Evolutionary conservation across 2,329 filamentous ascomycete genomes (phyloP).

Genomic region (Thielaviopsis cerberus): DNA sequence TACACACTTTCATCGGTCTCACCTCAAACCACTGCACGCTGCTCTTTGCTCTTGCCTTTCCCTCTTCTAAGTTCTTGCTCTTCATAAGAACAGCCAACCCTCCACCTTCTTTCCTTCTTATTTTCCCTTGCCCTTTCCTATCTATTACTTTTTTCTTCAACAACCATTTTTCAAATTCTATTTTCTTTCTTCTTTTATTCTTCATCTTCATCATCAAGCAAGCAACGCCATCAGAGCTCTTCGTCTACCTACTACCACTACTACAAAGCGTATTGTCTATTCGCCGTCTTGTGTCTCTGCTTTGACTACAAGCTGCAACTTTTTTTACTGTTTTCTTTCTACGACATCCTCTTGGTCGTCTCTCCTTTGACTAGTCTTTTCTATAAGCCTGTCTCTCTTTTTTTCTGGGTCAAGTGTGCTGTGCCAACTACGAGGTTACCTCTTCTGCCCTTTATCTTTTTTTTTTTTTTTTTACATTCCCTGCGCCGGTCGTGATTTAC

Average conservation of each 20-base stretch:
- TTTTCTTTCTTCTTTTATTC: neutral
- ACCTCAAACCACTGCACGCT: neutral
- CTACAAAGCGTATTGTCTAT: neutral
- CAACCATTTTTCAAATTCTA: conserved; percentile 13
- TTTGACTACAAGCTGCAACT: neutral
- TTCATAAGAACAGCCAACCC: neutral
- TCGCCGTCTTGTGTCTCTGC: neutral
- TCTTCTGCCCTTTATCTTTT: neutral
- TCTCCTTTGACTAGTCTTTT: neutral
- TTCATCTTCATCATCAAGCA: neutral
- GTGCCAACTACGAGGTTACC: neutral
- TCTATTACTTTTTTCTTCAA: conserved; percentile 12
- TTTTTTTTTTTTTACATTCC: neutral
- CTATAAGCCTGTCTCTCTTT: neutral
- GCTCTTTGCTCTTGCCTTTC: conserved; percentile 4
- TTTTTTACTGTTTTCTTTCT: neutral
- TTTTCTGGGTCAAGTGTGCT: neutral
- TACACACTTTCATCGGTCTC: conserved; percentile 3
- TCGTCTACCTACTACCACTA: neutral
- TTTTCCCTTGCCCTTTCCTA: conserved; percentile 9
- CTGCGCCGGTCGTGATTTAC: neutral
- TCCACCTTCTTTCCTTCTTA: conserved; percentile 5
- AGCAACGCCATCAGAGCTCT: neutral
- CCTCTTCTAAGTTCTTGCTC: conserved; percentile 7
- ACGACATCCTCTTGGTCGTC: conserved; percentile 1